Evolutionary conservation across 2,329 filamentous ascomycete species (phyloP).

Genomic region (Fusarium anguioides): DNA sequence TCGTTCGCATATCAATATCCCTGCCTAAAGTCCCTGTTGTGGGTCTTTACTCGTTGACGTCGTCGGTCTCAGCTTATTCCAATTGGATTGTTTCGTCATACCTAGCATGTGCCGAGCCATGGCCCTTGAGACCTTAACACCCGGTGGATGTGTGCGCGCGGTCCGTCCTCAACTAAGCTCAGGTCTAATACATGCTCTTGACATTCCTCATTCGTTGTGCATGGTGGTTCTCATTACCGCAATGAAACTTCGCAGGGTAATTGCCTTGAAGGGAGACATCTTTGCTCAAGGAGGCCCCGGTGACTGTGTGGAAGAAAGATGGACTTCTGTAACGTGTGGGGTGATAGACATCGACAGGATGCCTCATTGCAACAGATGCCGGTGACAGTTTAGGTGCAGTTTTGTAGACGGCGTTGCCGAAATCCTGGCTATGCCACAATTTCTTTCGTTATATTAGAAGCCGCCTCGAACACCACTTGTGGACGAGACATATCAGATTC

Average conservation of each 20-base stretch:
- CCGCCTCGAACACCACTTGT: not conserved
- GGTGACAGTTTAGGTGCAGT: constrained; percentile 38
- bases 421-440: constrained; percentile 7
- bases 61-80: constrained; percentile 13
- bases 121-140: constrained; percentile 25
- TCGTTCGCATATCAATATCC: constrained; percentile 11
- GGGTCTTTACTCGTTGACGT: constrained; percentile 4
- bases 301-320: constrained; percentile 16
- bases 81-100: constrained; percentile 29
- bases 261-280: constrained; percentile 30
- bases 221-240: constrained; percentile 37
- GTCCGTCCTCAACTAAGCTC: constrained; percentile 26
- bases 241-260: constrained; percentile 33
- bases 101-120: not conserved
- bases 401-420: constrained; percentile 24
- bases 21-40: constrained; percentile 13
- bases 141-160: constrained; percentile 44
- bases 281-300: constrained; percentile 17
- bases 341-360: constrained; percentile 34
- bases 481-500: not conserved
- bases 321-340: constrained; percentile 37
- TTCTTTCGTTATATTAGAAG: constrained; percentile 4
- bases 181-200: constrained; percentile 19
- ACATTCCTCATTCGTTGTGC: constrained; percentile 36
- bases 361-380: constrained; percentile 25